A percentile compares a stretch with the other conserved stretches of the same genome.
phyloP scores from a whole-genome alignment of 495 filamentous ascomycete species.

The Penicillium turbatum region DNA sequence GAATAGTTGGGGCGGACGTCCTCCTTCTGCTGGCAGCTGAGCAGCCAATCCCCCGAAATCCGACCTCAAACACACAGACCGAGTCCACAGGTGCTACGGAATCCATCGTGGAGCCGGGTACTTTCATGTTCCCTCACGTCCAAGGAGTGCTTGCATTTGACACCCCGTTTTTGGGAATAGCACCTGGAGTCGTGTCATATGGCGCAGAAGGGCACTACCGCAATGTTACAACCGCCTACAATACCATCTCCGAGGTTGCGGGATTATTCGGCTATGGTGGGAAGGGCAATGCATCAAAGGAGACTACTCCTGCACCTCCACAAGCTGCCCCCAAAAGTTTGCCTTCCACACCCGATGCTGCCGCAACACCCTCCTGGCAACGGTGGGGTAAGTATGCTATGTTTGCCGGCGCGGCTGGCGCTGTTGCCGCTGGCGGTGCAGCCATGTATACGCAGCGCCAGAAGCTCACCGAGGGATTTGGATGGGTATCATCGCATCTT shows the following conservation, averaged over 20 bases:
- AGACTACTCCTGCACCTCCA: slow-evolving; percentile 9
- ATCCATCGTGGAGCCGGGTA: slow-evolving; percentile 27
- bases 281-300: slow-evolving; percentile 20
- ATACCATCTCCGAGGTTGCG: slow-evolving; percentile 61
- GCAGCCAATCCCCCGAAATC: slow-evolving; percentile 51
- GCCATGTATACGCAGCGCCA: slow-evolving; percentile 82
- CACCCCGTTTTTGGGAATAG: slow-evolving; percentile 88
- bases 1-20: slow-evolving; percentile 90
- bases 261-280: slow-evolving; percentile 56
- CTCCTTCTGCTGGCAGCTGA: slow-evolving; percentile 66
- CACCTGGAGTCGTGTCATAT: slow-evolving; percentile 83
- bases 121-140: slow-evolving; percentile 63
- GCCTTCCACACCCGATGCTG: slow-evolving; percentile 40
- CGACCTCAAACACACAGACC: slow-evolving; percentile 15
- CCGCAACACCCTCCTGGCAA: slow-evolving; percentile 57
- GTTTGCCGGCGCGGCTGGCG: slow-evolving; percentile 74
- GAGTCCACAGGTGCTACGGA: slow-evolving; percentile 20
- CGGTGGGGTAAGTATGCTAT: slow-evolving; percentile 80
- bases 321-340: slow-evolving; percentile 19
- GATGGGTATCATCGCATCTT: slow-evolving; percentile 87
- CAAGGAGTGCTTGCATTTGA: slow-evolving; percentile 91
- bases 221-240: slow-evolving; percentile 63
- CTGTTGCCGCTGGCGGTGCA: slow-evolving; percentile 80
- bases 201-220: slow-evolving; percentile 83
- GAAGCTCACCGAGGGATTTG: slow-evolving; percentile 63